phyloP scores from a whole-genome alignment of 768 basidiomycete species.

The Calocera viscosa region DNA sequence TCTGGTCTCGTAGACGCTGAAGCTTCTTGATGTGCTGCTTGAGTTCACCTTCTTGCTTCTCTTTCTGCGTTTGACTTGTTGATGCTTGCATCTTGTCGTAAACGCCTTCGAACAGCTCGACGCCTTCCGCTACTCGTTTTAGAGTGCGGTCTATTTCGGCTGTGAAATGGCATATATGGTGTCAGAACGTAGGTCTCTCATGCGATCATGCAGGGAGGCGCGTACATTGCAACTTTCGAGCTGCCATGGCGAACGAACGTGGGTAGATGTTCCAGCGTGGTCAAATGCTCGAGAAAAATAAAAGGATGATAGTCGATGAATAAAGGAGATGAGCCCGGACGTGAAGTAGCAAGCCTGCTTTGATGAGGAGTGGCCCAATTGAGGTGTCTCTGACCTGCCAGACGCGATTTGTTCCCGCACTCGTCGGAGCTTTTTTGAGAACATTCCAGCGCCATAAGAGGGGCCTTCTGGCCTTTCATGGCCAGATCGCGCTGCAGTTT shows the following conservation, averaged over 20 bases:
- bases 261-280: constrained; percentile 5
- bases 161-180: constrained; percentile 27
- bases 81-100: constrained; percentile 97
- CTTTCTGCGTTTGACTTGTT: constrained; percentile 94
- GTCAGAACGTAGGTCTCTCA: constrained; percentile 14
- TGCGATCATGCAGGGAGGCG: constrained; percentile 14
- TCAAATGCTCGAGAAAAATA: neutral
- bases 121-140: constrained; percentile 93
- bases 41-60: constrained; percentile 89
- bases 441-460: neutral
- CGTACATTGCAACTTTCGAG: constrained; percentile 77
- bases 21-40: constrained; percentile 98
- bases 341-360: neutral
- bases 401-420: constrained; percentile 6
- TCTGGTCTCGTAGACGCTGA: constrained; percentile 71
- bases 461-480: neutral
- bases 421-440: neutral
- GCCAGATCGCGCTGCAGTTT: too few species aligned
- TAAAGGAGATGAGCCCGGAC: neutral
- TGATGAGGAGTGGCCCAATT: constrained; percentile 6
- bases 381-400: constrained; percentile 7
- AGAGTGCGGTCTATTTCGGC: constrained; percentile 98
- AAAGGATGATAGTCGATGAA: neutral
- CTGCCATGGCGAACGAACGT: constrained; percentile 49
- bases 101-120: constrained; percentile 87